Base-by-base conservation (phyloP, 2,329 filamentous ascomycete genomes). In the Sclerotinia minor region DNA sequence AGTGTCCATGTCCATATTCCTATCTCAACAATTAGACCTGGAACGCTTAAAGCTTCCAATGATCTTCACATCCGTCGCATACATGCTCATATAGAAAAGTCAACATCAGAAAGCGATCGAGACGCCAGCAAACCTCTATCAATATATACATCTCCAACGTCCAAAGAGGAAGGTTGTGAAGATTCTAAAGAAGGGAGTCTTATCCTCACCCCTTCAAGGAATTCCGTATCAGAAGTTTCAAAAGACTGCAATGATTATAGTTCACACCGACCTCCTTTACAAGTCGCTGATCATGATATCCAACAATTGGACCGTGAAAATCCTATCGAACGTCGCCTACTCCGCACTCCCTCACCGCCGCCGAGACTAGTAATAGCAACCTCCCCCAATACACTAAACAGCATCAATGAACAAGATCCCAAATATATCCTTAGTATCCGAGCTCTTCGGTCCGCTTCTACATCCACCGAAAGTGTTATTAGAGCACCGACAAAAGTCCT, bases 361-460 rank as follows among this genome's bases (percentile, higher is more conserved):
- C 13, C 65, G n/a, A 19, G 32, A 38, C 8, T 35, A 52, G 32
- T 50, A 52, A 26, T 63, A 54, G 67, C 24, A 15, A 44, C 55
- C 13, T 69, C 71, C 4, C 72, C 71, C 45, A 70, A 73, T 26
- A 69, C 71, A 7, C 66, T 73, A 54, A 74, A 74, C 32, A 61
- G 60, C 21, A 50, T 71, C 50, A 74, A 74, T 26, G 72, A 74
- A 52, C 65, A 65, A 45, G 72, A 73, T 67, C 72, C 72, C 5
- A 70, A 71, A 38, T 73, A 70, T 35, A 52, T 72, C 9, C 52
- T 67, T 5, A 70, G 70, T 2, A 45, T 73, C n/a, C 53, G 69
- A 29, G 71, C 69, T 17, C 64, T 73, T 55, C 65, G 38, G n/a
- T 67, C 55, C 13, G 55, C 47, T 15, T 67, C 55, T 19, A 50